Conservation (phyloP, 768 basidiomycete genomes). For the Leucocoprinus sp. region DNA sequence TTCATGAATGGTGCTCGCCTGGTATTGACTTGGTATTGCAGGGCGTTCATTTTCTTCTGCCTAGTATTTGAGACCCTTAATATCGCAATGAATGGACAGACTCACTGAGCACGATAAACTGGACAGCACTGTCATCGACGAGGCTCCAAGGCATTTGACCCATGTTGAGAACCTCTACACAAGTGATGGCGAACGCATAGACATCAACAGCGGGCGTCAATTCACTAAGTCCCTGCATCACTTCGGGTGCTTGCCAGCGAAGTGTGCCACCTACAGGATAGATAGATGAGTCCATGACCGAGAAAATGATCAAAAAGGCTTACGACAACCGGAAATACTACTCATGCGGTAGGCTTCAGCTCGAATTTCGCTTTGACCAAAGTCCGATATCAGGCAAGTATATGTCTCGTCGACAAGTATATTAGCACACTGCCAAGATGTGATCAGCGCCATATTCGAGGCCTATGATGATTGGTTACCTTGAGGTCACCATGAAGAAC, state of each 20-base stretch:
- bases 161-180: conserved; percentile 58
- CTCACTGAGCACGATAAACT: conserved; percentile 44
- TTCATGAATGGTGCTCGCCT: conserved; percentile 32
- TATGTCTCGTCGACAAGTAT: conserved; percentile 64
- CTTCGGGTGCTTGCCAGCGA: conserved; percentile 67
- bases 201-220: conserved; percentile 56
- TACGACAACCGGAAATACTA: conserved; percentile 38
- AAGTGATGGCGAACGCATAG: conserved; percentile 63
- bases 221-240: conserved; percentile 40
- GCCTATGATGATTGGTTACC: conserved; percentile 26
- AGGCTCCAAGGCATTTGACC: conserved; percentile 54
- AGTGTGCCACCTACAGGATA: conserved; percentile 47
- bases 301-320: conserved; percentile 17
- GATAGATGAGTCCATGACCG: background rate
- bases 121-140: conserved; percentile 43
- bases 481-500: conserved; percentile 79
- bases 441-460: background rate
- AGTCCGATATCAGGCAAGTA: conserved; percentile 71
- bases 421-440: conserved; percentile 50
- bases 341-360: conserved; percentile 60
- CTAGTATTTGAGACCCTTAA: conserved; percentile 10
- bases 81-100: conserved; percentile 8
- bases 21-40: conserved; percentile 34
- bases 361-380: conserved; percentile 79
- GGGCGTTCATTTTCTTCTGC: conserved; percentile 47